A percentile compares a stretch with the other conserved stretches of the same genome.
Conservation (phyloP, 257 asterid genomes). For the Cinchona pubescens region DNA sequence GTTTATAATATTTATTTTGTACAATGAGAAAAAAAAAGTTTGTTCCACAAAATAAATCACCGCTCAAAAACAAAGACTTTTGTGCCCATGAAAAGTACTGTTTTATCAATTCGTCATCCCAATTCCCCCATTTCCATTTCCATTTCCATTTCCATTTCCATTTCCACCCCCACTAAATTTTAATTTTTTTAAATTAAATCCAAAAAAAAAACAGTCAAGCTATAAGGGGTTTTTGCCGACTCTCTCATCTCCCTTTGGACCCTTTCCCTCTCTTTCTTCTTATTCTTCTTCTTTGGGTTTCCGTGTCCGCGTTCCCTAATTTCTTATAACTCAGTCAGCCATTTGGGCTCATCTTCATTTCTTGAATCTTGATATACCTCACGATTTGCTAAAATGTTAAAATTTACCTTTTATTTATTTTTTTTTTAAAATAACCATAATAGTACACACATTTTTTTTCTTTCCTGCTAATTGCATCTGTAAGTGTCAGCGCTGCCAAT, state of each 20-base stretch:
- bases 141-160: neutral
- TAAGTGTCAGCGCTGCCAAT: constrained; percentile 1
- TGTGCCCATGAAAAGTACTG: neutral
- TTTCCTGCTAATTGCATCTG: constrained; percentile 6
- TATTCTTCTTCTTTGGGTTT: constrained; percentile 8
- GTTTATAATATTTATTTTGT: no score
- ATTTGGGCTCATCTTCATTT: neutral
- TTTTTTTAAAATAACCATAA: neutral
- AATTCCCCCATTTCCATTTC: neutral
- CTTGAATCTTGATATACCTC: constrained; percentile 9
- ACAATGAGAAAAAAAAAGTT: no score
- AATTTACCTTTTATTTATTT: neutral
- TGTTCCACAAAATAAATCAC: neutral
- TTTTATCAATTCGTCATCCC: neutral
- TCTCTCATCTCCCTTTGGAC: no score
- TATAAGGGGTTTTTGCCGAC: constrained; percentile 22
- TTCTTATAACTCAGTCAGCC: constrained; percentile 11
- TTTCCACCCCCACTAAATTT: neutral
- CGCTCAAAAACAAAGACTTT: constrained; percentile 9
- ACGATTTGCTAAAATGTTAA: neutral
- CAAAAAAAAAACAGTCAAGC: constrained; percentile 17
- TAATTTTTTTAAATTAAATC: no score
- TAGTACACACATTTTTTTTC: neutral
- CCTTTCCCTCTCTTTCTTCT: constrained; percentile 13
- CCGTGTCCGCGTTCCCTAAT: constrained; percentile 28